Conservation (phyloP, 2,329 filamentous ascomycete species). For the Emmonsia crescens region DNA sequence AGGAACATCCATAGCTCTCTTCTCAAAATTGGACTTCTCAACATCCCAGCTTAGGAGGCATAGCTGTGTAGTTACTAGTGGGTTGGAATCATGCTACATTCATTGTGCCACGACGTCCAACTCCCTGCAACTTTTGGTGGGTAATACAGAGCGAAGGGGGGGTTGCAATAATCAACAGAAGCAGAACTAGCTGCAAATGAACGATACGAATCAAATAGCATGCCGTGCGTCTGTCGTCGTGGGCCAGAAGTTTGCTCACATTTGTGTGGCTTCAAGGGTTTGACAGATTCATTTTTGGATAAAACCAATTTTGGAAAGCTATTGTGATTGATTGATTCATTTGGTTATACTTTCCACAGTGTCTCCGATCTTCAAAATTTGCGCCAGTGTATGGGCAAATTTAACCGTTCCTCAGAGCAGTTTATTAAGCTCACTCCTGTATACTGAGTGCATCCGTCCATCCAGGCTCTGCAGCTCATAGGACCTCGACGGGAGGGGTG, state of each 20-base stretch:
- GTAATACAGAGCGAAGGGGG: background rate
- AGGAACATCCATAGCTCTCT: background rate
- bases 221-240: background rate
- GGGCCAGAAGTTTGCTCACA: background rate
- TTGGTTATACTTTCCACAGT: background rate
- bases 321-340: background rate
- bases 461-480: background rate
- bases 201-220: background rate
- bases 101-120: background rate
- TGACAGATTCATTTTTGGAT: background rate
- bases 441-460: background rate
- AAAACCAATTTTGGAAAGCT: background rate
- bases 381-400: background rate
- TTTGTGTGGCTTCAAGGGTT: background rate
- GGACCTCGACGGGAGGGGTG: background rate
- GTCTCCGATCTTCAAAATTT: background rate
- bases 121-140: background rate
- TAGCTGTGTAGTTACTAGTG: background rate
- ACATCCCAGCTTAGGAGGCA: background rate
- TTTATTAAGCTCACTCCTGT: background rate
- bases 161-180: background rate
- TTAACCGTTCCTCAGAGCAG: background rate
- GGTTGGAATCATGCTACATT: background rate
- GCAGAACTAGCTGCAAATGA: background rate
- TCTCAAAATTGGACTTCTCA: background rate